Percentiles rank a stretch among this genome's conserved stretches.
phyloP scores from a whole-genome alignment of 1,284 basidiomycete species.

The Naganishia liquefaciens region DNA sequence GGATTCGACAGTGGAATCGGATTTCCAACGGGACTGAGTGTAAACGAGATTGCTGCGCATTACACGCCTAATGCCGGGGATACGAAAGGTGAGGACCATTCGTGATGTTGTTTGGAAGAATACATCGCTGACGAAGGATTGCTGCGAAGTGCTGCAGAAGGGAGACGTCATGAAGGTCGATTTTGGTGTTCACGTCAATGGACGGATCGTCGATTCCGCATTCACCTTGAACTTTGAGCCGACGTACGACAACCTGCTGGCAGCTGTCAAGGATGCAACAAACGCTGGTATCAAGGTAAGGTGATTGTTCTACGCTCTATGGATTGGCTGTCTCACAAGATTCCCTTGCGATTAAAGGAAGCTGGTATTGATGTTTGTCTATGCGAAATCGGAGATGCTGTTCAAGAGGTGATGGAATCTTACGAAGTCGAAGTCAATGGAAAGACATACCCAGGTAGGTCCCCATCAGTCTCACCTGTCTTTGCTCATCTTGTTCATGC shows the following conservation, averaged over 20 bases:
- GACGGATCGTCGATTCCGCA: slow-evolving; percentile 90
- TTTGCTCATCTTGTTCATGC: slow-evolving; percentile 11
- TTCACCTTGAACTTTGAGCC: slow-evolving; percentile 90
- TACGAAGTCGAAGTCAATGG: slow-evolving; percentile 93
- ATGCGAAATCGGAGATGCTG: slow-evolving; percentile 85
- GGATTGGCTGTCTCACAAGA: not conserved
- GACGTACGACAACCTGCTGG: slow-evolving; percentile 83
- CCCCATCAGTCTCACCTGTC: not conserved
- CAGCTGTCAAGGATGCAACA: slow-evolving; percentile 91
- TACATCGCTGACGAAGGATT: slow-evolving; percentile 17
- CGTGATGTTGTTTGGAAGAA: not conserved
- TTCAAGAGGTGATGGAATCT: slow-evolving; percentile 99
- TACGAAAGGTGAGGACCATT: slow-evolving; percentile 68
- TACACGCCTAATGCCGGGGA: slow-evolving; percentile 96
- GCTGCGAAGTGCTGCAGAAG: slow-evolving; percentile 68
- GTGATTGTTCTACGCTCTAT: slow-evolving; percentile 32
- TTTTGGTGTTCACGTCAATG: slow-evolving; percentile 94
- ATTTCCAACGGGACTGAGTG: slow-evolving; percentile 93
- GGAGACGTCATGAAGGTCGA: slow-evolving; percentile 96
- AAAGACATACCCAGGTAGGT: slow-evolving; percentile 77
- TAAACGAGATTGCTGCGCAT: slow-evolving; percentile 95
- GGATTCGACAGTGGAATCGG: slow-evolving; percentile 71
- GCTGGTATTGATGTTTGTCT: slow-evolving; percentile 94
- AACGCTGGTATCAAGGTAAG: slow-evolving; percentile 79
- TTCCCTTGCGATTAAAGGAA: slow-evolving; percentile 61